These are phyloP conservation scores for Melampsora americana DNA, from an alignment of 1,284 basidiomycete species.

Conservation along the genomic window DNA sequence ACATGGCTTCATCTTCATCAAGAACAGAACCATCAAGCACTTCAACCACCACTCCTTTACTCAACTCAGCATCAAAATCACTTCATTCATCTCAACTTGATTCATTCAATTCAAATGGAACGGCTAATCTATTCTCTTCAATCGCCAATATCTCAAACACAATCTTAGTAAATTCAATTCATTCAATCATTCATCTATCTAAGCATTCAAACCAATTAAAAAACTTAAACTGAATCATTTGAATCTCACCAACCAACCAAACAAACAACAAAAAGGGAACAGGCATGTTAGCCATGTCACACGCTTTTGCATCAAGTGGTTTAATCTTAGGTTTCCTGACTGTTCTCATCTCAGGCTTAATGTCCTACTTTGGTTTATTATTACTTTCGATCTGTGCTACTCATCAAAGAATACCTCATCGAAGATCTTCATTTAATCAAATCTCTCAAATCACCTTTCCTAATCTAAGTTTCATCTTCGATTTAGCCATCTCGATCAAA, in stretches of 20 bases:
- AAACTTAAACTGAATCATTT: no score
- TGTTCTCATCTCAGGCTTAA: constrained; percentile 76
- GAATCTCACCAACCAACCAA: no score
- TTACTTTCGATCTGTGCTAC: constrained; percentile 81
- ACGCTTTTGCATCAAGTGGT: constrained; percentile 56
- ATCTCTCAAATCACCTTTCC: constrained; percentile 79
- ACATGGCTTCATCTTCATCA: no score
- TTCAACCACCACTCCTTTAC: no score
- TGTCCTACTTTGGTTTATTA: constrained; percentile 82
- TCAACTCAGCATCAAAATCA: no score
- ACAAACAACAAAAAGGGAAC: constrained; percentile 30
- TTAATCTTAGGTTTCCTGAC: constrained; percentile 70
- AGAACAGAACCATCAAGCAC: not conserved
- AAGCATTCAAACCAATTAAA: not conserved
- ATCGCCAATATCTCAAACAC: constrained; percentile 54
- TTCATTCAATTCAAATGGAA: constrained; percentile 1
- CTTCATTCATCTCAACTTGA: constrained; percentile 8
- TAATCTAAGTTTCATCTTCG: constrained; percentile 75
- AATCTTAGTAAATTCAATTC: constrained; percentile 53
- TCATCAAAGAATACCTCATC: constrained; percentile 64
- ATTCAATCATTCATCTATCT: constrained; percentile 40
- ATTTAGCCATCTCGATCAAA: constrained; percentile 90
- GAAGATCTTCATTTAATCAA: constrained; percentile 78
- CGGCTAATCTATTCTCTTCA: constrained; percentile 46
- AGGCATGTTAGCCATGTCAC: constrained; percentile 53